These are phyloP conservation scores for Talaromyces sp. DNA, from an alignment of 2,329 filamentous ascomycete genomes.

Conservation along the genomic window DNA sequence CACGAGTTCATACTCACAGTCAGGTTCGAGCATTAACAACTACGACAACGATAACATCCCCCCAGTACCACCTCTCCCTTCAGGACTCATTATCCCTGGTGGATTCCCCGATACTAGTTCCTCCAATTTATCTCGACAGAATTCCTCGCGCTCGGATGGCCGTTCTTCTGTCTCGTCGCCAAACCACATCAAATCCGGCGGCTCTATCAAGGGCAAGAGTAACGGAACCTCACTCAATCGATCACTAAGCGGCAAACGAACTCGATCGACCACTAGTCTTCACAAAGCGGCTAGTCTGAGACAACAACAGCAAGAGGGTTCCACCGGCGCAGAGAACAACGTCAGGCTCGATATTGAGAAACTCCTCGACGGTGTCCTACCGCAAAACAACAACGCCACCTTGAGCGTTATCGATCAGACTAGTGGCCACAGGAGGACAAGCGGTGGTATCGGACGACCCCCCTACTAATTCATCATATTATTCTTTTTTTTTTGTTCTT, in stretches of 20 bases:
- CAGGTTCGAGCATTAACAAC: conserved; percentile 20
- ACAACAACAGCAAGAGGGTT: conserved; percentile 17
- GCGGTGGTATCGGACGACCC: conserved; percentile 26
- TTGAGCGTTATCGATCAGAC: not conserved
- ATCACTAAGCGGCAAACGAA: conserved; percentile 36
- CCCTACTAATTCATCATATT: conserved; percentile 23
- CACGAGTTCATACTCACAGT: conserved; percentile 21
- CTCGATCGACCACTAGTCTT: conserved; percentile 35
- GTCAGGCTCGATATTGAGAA: conserved; percentile 35
- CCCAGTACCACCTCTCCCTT: conserved; percentile 48
- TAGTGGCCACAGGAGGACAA: not conserved
- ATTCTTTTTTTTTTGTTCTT: not conserved
- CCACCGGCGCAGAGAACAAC: not conserved
- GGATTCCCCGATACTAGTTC: conserved; percentile 41
- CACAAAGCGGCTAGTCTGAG: conserved; percentile 21
- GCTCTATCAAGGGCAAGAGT: conserved; percentile 27
- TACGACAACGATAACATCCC: conserved; percentile 38
- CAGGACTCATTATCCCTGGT: conserved; percentile 41
- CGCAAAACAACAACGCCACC: conserved; percentile 25
- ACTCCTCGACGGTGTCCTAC: conserved; percentile 39
- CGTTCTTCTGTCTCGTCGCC: conserved; percentile 34
- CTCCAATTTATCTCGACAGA: conserved; percentile 25
- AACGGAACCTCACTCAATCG: conserved; percentile 23
- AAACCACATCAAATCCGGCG: conserved; percentile 9
- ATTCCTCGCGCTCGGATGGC: conserved; percentile 30